These are phyloP conservation scores for Licmophora abbreviata DNA, from an alignment of 108 stramenopile genomes.

Conservation along the genomic window DNA sequence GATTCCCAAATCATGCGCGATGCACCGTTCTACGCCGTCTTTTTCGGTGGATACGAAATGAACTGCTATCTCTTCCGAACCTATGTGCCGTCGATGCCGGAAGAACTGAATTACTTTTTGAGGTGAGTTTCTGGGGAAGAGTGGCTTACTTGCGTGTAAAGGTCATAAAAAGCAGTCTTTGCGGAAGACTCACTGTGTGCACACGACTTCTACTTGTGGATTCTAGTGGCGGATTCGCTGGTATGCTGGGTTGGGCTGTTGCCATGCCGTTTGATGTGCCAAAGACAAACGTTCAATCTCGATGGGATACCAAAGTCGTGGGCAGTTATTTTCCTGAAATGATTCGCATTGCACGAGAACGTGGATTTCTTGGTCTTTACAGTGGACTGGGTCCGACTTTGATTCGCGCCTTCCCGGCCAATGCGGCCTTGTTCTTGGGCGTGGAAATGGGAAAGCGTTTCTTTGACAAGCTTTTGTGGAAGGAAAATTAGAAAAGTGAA, in stretches of 20 bases:
- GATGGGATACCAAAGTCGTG: conserved; percentile 73
- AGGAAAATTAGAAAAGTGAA: conserved; percentile 3
- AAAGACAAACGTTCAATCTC: conserved; percentile 86
- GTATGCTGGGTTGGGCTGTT: conserved; percentile 79
- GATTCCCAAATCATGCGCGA: conserved; percentile 86
- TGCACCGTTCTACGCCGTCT: conserved; percentile 73
- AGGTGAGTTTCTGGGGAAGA: too few species aligned
- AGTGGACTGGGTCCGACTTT: conserved; percentile 75
- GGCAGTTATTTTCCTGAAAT: conserved; percentile 84
- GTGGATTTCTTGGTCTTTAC: conserved; percentile 67
- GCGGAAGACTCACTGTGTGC: too few species aligned
- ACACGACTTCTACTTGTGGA: conserved; percentile 4
- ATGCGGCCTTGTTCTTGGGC: conserved; percentile 88
- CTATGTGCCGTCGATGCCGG: conserved; percentile 74
- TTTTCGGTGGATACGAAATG: conserved; percentile 80
- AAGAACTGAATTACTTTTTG: conserved; percentile 79
- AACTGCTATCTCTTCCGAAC: conserved; percentile 74
- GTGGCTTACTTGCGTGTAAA: too few species aligned
- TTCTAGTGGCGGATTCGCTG: conserved; percentile 86
- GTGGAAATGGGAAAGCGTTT: conserved; percentile 79
- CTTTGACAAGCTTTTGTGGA: conserved; percentile 71
- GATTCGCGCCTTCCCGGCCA: conserved; percentile 82
- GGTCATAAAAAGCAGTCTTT: too few species aligned
- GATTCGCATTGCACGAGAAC: conserved; percentile 50
- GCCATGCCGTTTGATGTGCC: conserved; percentile 92